A percentile compares a stretch with the other conserved stretches of the same genome.
Conservation (phyloP, 139 green algal species). For the Edaphochlamys debaryana region DNA sequence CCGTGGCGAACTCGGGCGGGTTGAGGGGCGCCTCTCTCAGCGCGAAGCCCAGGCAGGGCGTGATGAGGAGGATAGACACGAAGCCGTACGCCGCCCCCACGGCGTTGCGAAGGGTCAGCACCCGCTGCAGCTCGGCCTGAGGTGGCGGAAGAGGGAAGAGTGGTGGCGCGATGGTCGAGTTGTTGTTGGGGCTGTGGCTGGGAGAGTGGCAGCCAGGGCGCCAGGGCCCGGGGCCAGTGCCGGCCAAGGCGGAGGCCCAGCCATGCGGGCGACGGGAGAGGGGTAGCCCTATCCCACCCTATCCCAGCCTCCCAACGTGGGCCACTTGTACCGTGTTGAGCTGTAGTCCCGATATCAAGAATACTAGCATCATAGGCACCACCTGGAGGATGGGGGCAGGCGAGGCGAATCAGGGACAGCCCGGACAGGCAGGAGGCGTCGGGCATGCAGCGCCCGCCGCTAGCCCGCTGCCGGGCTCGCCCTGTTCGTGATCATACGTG, state of each 20-base stretch:
- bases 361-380: constrained; percentile 57
- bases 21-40: constrained; percentile 48
- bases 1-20: constrained; percentile 38
- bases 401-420: neutral
- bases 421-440: neutral
- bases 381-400: neutral
- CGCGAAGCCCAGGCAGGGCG: constrained; percentile 72
- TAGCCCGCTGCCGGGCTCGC: too few species aligned
- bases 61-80: constrained; percentile 67
- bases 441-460: too few species aligned
- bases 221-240: neutral
- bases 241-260: neutral
- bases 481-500: neutral
- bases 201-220: neutral
- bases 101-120: constrained; percentile 22
- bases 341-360: constrained; percentile 74
- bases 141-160: neutral
- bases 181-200: neutral
- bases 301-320: neutral
- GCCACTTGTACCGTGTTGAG: constrained; percentile 53
- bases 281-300: neutral
- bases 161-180: neutral
- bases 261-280: too few species aligned
- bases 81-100: constrained; percentile 58
- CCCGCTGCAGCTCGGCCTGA: constrained; percentile 41